Percentiles rank a stretch among this genome's conserved stretches.
Conservation (phyloP, 78 protist species). For the Dictyostelium citrinum region DNA sequence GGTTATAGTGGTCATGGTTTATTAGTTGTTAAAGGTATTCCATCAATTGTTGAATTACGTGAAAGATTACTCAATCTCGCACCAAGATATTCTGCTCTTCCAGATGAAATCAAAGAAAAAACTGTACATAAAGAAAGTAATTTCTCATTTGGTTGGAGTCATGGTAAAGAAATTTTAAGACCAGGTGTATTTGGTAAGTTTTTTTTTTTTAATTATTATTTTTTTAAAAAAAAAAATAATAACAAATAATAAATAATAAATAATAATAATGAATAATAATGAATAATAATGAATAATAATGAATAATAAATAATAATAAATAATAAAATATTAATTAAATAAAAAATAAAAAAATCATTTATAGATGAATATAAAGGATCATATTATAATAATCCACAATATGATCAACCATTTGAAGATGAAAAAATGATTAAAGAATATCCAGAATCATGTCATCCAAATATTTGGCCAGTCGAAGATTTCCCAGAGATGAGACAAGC, state of each 20-base stretch:
- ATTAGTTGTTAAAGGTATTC: slow-evolving; percentile 68
- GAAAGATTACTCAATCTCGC: slow-evolving; percentile 40
- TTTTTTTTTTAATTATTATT: neutral
- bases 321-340: neutral
- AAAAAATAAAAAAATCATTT: neutral
- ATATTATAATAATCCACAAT: slow-evolving; percentile 82
- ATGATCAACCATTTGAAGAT: slow-evolving; percentile 76
- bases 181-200: slow-evolving; percentile 69
- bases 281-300: no score
- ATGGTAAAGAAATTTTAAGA: slow-evolving; percentile 71
- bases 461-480: slow-evolving; percentile 82
- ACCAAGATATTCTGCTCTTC: slow-evolving; percentile 64
- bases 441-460: slow-evolving; percentile 77
- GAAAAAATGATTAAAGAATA: slow-evolving; percentile 61
- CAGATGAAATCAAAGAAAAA: slow-evolving; percentile 72
- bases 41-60: slow-evolving; percentile 42
- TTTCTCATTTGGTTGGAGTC: slow-evolving; percentile 79
- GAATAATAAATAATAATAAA: no score
- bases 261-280: neutral
- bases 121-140: slow-evolving; percentile 52
- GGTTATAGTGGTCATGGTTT: slow-evolving; percentile 68
- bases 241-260: neutral
- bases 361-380: slow-evolving; percentile 75
- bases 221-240: neutral
- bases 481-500: slow-evolving; percentile 71